These are phyloP conservation scores for Avena insularis DNA, from an alignment of 176 grass and related monocot species.

Conservation along the genomic window DNA sequence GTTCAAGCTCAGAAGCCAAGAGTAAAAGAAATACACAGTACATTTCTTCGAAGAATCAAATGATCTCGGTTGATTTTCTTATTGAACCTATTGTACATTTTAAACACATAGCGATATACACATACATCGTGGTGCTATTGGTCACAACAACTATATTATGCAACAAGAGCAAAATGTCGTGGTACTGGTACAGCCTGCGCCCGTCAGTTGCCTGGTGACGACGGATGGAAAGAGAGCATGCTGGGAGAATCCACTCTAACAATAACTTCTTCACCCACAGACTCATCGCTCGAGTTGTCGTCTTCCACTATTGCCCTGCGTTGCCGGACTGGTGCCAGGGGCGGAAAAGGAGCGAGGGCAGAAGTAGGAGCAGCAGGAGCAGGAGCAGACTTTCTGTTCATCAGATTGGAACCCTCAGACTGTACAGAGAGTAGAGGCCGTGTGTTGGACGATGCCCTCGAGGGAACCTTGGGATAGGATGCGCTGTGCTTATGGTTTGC, in stretches of 20 bases:
- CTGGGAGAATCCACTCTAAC: conserved; percentile 90
- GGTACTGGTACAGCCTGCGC: neutral
- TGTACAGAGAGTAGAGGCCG: conserved; percentile 56
- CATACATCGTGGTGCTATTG: neutral
- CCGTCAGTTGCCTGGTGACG: conserved; percentile 11
- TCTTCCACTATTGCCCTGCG: conserved; percentile 9
- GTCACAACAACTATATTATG: neutral
- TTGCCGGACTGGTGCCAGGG: neutral
- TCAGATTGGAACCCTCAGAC: conserved; percentile 69
- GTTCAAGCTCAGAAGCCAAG: neutral
- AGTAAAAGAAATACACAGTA: neutral
- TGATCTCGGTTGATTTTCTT: neutral
- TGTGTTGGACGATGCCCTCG: conserved; percentile 28
- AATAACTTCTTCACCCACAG: conserved; percentile 71
- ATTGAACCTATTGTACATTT: neutral
- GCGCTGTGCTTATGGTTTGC: conserved; percentile 50
- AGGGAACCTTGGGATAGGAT: conserved; percentile 69
- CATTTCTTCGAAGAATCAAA: neutral
- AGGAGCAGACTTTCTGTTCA: conserved; percentile 27
- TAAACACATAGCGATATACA: neutral
- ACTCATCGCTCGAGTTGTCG: conserved; percentile 74
- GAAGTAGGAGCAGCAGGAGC: neutral
- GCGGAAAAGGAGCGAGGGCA: neutral
- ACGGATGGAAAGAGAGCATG: conserved; percentile 64
- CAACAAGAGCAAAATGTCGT: neutral